Conservation (phyloP, 495 filamentous ascomycete species). For the Penicillium cataractarum region DNA sequence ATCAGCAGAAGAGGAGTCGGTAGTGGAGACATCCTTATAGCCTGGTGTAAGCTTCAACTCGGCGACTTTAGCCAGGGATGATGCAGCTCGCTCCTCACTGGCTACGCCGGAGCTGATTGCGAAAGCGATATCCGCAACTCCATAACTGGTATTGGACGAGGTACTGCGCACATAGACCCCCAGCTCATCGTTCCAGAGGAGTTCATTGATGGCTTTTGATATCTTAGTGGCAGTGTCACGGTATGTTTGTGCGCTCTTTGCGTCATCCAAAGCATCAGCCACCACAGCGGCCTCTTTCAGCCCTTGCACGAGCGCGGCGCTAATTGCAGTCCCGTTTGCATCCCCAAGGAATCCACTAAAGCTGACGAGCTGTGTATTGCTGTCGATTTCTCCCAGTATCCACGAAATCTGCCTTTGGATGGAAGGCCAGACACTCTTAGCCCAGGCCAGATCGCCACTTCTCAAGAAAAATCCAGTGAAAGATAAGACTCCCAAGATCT, state of each 20-base stretch:
- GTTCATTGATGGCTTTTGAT: constrained; percentile 25
- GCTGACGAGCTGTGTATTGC: neutral
- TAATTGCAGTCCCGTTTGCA: neutral
- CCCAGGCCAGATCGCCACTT: constrained; percentile 20
- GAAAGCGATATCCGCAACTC: constrained; percentile 27
- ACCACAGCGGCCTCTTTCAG: constrained; percentile 18
- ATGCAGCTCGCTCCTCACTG: constrained; percentile 21
- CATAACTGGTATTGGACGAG: constrained; percentile 23
- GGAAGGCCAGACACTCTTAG: constrained; percentile 8
- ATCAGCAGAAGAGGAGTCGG: constrained; percentile 2
- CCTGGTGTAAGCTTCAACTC: constrained; percentile 13
- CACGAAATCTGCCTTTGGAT: neutral
- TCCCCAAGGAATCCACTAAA: constrained; percentile 7
- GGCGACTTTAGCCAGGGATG: neutral
- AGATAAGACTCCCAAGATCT: constrained; percentile 26
- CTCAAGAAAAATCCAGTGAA: constrained; percentile 26
- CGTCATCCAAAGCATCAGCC: constrained; percentile 8
- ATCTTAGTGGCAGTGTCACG: neutral
- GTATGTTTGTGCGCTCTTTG: constrained; percentile 5
- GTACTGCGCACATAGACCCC: constrained; percentile 29
- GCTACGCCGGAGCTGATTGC: constrained; percentile 33
- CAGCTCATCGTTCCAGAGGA: constrained; percentile 30
- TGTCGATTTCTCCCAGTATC: neutral
- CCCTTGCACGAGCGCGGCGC: constrained; percentile 3
- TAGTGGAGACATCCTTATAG: constrained; percentile 20